Evolutionary conservation across 2,329 filamentous ascomycete genomes (phyloP).

Genomic region (Teratosphaeria pseudoeucalypti): DNA sequence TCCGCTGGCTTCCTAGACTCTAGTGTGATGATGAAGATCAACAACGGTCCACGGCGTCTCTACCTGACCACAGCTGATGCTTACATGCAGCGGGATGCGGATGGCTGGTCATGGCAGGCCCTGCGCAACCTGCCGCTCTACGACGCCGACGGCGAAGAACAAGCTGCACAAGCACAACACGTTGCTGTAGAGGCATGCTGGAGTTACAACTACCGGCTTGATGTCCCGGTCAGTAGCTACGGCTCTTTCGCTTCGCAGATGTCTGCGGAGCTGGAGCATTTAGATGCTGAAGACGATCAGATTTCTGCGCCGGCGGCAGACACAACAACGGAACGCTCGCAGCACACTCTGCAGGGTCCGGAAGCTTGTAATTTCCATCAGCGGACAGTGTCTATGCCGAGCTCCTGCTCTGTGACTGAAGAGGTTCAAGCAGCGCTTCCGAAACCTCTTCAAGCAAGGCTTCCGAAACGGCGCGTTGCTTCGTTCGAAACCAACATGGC

Average conservation of each 20-base stretch:
- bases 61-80: constrained; percentile 68
- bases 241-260: constrained; percentile 34
- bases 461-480: constrained; percentile 21
- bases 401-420: constrained; percentile 9
- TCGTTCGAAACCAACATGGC: constrained; percentile 17
- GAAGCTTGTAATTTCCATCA: constrained; percentile 12
- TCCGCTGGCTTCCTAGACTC: constrained; percentile 59
- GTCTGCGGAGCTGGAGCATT: constrained; percentile 12
- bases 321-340: neutral
- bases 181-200: constrained; percentile 41
- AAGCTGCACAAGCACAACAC: constrained; percentile 44
- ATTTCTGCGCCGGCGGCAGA: neutral
- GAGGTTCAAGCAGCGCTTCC: constrained; percentile 6
- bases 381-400: constrained; percentile 19
- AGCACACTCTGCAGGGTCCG: constrained; percentile 26
- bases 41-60: constrained; percentile 47
- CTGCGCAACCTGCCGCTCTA: constrained; percentile 49
- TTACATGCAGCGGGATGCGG: constrained; percentile 55
- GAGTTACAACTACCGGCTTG: constrained; percentile 55
- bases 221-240: constrained; percentile 43
- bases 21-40: constrained; percentile 62
- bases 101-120: constrained; percentile 62
- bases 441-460: constrained; percentile 11
- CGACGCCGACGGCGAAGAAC: constrained; percentile 42
- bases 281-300: constrained; percentile 2